A percentile compares a stretch with the other conserved stretches of the same genome.
Conservation (phyloP, 1,284 basidiomycete genomes). For the Ustilago bromivora region DNA sequence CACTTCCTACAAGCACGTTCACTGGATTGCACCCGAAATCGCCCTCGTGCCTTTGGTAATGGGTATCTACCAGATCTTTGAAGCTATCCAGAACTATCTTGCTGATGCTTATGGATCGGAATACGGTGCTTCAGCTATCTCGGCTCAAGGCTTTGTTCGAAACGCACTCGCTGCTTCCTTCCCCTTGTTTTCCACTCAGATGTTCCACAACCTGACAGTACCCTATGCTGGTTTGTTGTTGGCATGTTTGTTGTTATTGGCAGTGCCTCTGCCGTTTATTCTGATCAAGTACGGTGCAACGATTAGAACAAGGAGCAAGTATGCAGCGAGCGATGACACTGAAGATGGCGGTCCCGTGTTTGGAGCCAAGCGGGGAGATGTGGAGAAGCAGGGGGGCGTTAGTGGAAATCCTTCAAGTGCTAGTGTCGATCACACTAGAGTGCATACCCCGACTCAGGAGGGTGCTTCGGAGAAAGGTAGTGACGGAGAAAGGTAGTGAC, state of each 20-base stretch:
- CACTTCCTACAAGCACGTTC: conserved; percentile 57
- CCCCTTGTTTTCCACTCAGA: conserved; percentile 59
- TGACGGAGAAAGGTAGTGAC: not conserved
- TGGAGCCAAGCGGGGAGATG: conserved; percentile 40
- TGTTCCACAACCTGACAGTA: conserved; percentile 58
- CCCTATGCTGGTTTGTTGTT: conserved; percentile 55
- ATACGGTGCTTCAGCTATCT: conserved; percentile 56
- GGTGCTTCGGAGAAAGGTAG: conserved; percentile 15
- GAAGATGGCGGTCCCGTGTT: conserved; percentile 47
- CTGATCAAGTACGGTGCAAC: conserved; percentile 56
- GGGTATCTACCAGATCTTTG: conserved; percentile 61
- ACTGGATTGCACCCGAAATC: conserved; percentile 60
- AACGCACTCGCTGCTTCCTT: conserved; percentile 55
- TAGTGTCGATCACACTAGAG: conserved; percentile 32
- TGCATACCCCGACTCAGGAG: conserved; percentile 35
- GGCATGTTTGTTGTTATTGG: conserved; percentile 48
- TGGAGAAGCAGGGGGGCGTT: conserved; percentile 31
- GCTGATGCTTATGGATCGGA: conserved; percentile 51
- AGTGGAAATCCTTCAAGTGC: conserved; percentile 14
- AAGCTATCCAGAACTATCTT: conserved; percentile 58
- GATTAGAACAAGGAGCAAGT: conserved; percentile 56
- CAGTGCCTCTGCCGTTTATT: conserved; percentile 57
- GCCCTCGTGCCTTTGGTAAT: conserved; percentile 57
- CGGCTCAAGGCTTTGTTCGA: conserved; percentile 58
- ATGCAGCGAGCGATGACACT: conserved; percentile 49